Conservation (phyloP, 768 basidiomycete species). For the Hygrophorus pudorinus region DNA sequence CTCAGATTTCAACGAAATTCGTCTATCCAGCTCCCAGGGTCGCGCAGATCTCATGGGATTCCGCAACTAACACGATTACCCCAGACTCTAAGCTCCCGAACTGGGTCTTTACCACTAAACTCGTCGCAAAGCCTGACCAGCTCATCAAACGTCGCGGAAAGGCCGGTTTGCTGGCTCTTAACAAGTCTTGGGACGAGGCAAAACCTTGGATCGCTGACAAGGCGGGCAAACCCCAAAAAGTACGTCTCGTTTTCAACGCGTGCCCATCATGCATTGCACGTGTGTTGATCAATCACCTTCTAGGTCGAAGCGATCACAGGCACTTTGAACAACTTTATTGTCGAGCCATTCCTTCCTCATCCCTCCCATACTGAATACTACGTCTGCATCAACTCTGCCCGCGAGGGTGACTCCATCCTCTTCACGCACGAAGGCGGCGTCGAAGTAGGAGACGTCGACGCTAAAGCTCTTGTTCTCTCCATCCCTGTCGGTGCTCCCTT, state of each 20-base stretch:
- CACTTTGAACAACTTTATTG: slow-evolving; percentile 93
- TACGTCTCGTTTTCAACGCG: slow-evolving; percentile 23
- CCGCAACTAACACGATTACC: slow-evolving; percentile 47
- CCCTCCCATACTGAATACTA: slow-evolving; percentile 93
- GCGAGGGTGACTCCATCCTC: slow-evolving; percentile 92
- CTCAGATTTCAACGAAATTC: slow-evolving; percentile 45
- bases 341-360: slow-evolving; percentile 98
- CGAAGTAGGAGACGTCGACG: slow-evolving; percentile 96
- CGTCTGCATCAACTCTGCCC: slow-evolving; percentile 93
- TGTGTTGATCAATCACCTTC: slow-evolving; percentile 5
- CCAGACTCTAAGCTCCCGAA: slow-evolving; percentile 48
- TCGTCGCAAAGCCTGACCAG: slow-evolving; percentile 96
- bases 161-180: slow-evolving; percentile 88
- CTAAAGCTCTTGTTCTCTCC: slow-evolving; percentile 86
- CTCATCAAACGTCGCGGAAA: slow-evolving; percentile 99
- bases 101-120: slow-evolving; percentile 80
- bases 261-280: slow-evolving; percentile 3
- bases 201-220: slow-evolving; percentile 79
- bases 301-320: slow-evolving; percentile 93
- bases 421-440: slow-evolving; percentile 99
- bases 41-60: slow-evolving; percentile 83
- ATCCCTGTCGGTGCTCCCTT: slow-evolving; percentile 68
- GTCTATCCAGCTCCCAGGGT: slow-evolving; percentile 61
- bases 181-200: slow-evolving; percentile 87
- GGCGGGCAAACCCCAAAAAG: slow-evolving; percentile 90